Percentiles rank a stretch among this genome's conserved stretches.
These are phyloP conservation scores for Mycosphaerella sp. DNA, from an alignment of 2,329 filamentous ascomycete genomes.

Conservation along the genomic window DNA sequence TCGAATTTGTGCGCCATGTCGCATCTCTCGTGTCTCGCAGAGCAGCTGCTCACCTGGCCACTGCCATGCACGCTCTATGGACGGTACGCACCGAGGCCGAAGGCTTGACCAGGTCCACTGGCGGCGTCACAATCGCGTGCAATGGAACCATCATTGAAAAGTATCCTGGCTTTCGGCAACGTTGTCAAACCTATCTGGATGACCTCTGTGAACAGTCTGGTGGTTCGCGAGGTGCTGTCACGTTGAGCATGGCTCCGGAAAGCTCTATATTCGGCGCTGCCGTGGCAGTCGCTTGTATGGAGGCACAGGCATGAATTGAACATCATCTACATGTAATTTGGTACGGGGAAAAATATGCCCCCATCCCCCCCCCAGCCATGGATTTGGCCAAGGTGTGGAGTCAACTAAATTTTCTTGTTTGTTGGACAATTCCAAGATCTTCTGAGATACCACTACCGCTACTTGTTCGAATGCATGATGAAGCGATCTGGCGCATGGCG, in stretches of 20 bases:
- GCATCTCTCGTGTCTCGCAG: conserved; percentile 51
- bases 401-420: too few relatives aligned
- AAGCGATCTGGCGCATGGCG: too few relatives aligned
- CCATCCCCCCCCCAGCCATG: too few relatives aligned
- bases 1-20: conserved; percentile 50
- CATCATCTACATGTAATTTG: too few relatives aligned
- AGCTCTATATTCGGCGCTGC: conserved; percentile 71
- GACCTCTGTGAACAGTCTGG: conserved; percentile 45
- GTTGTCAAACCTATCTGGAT: conserved; percentile 60
- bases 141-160: conserved; percentile 75
- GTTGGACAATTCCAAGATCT: too few relatives aligned
- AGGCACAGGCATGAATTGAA: conserved; percentile 9
- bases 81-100: conserved; percentile 46
- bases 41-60: conserved; percentile 57
- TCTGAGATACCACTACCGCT: too few relatives aligned
- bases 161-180: conserved; percentile 61
- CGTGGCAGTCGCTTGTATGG: conserved; percentile 48
- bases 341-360: too few relatives aligned
- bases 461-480: too few relatives aligned
- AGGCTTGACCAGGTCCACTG: conserved; percentile 32
- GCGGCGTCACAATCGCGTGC: conserved; percentile 56
- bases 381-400: too few relatives aligned
- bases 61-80: conserved; percentile 58
- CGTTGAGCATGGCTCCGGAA: conserved; percentile 63
- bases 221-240: conserved; percentile 44